Percentiles rank a stretch among this genome's conserved stretches.
phyloP scores from a whole-genome alignment of 768 basidiomycete species.

The Pleurotus platypus region DNA sequence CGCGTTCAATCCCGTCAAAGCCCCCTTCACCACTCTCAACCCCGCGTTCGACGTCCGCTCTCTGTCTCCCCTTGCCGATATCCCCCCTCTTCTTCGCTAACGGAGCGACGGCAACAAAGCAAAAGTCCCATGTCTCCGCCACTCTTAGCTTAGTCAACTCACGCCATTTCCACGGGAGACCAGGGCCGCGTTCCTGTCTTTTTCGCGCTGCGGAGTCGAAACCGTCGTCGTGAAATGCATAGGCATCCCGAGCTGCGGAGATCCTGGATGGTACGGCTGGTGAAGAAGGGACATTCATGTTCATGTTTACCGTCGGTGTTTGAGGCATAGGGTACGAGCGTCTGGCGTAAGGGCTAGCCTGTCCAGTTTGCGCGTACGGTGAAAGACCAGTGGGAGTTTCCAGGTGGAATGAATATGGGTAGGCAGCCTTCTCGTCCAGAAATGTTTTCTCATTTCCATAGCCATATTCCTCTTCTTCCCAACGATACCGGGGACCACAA shows the following conservation, averaged over 20 bases:
- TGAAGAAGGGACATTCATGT: neutral
- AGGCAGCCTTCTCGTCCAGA: slow-evolving; percentile 47
- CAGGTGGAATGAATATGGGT: slow-evolving; percentile 29
- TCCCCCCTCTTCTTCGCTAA: slow-evolving; percentile 30
- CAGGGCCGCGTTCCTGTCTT: slow-evolving; percentile 31
- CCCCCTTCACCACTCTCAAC: slow-evolving; percentile 23
- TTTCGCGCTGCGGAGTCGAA: slow-evolving; percentile 11
- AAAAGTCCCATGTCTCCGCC: slow-evolving; percentile 81
- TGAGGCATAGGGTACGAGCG: slow-evolving; percentile 7
- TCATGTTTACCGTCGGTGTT: neutral
- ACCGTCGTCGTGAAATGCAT: neutral
- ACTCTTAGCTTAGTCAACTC: slow-evolving; percentile 67
- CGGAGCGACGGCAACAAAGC: slow-evolving; percentile 37
- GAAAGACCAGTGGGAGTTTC: neutral
- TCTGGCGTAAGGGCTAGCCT: neutral
- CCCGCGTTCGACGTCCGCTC: slow-evolving; percentile 14
- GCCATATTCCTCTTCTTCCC: slow-evolving; percentile 68
- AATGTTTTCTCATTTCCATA: slow-evolving; percentile 47
- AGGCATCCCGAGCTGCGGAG: slow-evolving; percentile 9
- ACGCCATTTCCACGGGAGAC: slow-evolving; percentile 77
- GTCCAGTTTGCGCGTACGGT: neutral
- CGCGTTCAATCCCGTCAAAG: slow-evolving; percentile 53
- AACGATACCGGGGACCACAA: slow-evolving; percentile 78
- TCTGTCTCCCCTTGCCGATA: slow-evolving; percentile 25
- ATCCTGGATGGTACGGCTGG: slow-evolving; percentile 11